A percentile compares a stretch with the other conserved stretches of the same genome.
Conservation (phyloP, 352 stramenopile species). For the Phytopythium aichiense region DNA sequence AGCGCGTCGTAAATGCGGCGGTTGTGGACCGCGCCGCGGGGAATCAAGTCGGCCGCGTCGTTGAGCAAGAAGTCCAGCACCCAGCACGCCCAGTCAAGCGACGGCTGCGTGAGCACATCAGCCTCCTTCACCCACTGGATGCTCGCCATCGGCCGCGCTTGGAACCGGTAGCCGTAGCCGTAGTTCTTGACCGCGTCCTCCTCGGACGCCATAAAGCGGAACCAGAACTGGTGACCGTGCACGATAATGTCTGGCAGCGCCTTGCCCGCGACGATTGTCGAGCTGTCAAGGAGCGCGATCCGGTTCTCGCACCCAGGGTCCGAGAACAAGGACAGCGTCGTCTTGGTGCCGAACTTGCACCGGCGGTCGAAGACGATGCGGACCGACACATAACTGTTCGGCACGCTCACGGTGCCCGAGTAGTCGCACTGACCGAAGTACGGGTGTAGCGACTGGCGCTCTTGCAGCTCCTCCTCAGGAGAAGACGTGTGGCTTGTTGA, state of each 20-base stretch:
- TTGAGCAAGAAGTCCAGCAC: conserved; percentile 78
- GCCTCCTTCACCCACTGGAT: conserved; percentile 79
- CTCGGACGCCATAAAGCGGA: conserved; percentile 66
- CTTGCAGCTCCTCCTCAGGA: conserved; percentile 45
- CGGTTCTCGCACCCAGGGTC: conserved; percentile 64
- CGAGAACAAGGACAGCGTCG: conserved; percentile 67
- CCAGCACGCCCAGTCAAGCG: conserved; percentile 86
- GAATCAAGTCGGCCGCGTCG: conserved; percentile 59
- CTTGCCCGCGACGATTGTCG: conserved; percentile 30
- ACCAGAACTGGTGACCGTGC: conserved; percentile 79
- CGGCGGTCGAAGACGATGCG: conserved; percentile 82
- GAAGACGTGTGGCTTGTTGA: background rate
- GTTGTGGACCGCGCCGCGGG: conserved; percentile 73
- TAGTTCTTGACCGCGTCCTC: conserved; percentile 57
- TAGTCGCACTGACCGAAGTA: conserved; percentile 86
- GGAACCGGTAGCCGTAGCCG: conserved; percentile 80
- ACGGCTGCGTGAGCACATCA: conserved; percentile 70
- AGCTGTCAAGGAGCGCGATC: conserved; percentile 45
- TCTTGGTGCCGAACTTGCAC: conserved; percentile 63
- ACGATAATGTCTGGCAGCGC: conserved; percentile 64
- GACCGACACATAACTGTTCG: conserved; percentile 50
- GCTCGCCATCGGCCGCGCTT: conserved; percentile 74
- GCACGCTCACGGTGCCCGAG: conserved; percentile 45
- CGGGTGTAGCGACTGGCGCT: conserved; percentile 82
- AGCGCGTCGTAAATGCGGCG: conserved; percentile 76